Evolutionary conservation across 139 green algal species (phyloP).

Genomic region (Nannochloris sp.): DNA sequence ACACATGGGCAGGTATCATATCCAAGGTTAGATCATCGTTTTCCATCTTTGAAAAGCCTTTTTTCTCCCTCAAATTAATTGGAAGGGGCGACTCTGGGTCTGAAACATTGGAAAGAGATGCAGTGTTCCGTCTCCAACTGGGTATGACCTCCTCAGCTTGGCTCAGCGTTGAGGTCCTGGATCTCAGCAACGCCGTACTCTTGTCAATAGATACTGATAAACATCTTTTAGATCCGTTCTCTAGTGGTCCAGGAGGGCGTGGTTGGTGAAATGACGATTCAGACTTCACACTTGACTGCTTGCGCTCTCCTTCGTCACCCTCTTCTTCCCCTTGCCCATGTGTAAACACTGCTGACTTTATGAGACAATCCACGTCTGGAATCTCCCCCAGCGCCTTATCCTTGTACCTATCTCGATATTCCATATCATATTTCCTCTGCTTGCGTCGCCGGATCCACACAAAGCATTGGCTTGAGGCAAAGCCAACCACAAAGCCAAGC

Average conservation of each 20-base stretch:
- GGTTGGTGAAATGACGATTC: background rate
- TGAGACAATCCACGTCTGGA: conserved; percentile 1
- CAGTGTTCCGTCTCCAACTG: background rate
- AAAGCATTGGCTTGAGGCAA: background rate
- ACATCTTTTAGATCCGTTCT: background rate
- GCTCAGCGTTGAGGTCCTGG: too few species aligned
- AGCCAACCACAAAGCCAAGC: background rate
- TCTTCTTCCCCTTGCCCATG: background rate
- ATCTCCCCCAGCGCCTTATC: background rate
- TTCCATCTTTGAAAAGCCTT: background rate
- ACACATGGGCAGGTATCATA: too few species aligned
- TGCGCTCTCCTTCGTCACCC: background rate
- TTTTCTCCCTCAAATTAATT: background rate
- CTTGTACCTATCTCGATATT: conserved; percentile 2
- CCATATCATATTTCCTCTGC: background rate
- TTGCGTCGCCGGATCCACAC: background rate
- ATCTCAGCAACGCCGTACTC: background rate
- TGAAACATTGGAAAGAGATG: background rate
- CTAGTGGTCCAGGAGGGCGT: background rate
- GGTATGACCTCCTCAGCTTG: too few species aligned
- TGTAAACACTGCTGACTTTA: conserved; percentile 4
- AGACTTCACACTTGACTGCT: too few species aligned
- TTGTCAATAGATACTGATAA: background rate
- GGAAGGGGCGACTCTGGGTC: background rate
- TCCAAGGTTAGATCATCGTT: too few species aligned